Base-by-base conservation (phyloP, 2,329 filamentous ascomycete genomes). In the Cercospora brassicicola region DNA sequence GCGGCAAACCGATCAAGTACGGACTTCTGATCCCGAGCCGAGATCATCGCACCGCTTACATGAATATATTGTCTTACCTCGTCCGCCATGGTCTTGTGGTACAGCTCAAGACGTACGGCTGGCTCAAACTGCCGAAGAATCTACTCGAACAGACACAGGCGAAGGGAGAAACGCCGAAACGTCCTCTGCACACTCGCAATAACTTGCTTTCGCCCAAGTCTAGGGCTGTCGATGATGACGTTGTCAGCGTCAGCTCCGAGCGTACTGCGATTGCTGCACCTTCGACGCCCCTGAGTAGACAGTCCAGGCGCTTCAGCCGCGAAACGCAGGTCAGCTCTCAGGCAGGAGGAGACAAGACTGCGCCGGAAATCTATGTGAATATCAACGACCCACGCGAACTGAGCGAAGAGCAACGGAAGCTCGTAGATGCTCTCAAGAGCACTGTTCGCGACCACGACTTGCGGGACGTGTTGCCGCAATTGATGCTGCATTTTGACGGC, bases 21-120 rank as follows among this genome's bases (percentile, higher is more conserved):
- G 92, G 93, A 74, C 86, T 86, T 64, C 90, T 96, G 72, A 93
- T 94, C 55, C 94, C 94, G 0, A 93, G 89, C 76, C 93, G 94
- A 78, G 91, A 92, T 75, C 93, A 97, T 77, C 91, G 94, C 53
- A 89, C 90, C 6, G 89, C 90, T 2, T 99, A 97, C 78, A 90
- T 98, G 79, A 88, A 92, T 36, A 96, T 98, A 79, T 84, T 99
- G 28, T 93, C 93, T 23, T 99, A 94, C 93, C 86, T 99, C 8
- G 89, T 98, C 82, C 89, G 94, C 48, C 91, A 93, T 57, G 93
- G 93, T 13, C 97, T 95, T 91, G 94, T 97, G 0, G 96, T 92
- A 0, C 94, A 97, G 78, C 85, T 99, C 5, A 91, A 93, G 70
- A 95, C 93, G 0, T 97, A 96, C 78, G 92, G 91, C 11, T 96